Evolutionary conservation across 2,329 filamentous ascomycete species (phyloP).

Genomic region (Curvularia sp.): DNA sequence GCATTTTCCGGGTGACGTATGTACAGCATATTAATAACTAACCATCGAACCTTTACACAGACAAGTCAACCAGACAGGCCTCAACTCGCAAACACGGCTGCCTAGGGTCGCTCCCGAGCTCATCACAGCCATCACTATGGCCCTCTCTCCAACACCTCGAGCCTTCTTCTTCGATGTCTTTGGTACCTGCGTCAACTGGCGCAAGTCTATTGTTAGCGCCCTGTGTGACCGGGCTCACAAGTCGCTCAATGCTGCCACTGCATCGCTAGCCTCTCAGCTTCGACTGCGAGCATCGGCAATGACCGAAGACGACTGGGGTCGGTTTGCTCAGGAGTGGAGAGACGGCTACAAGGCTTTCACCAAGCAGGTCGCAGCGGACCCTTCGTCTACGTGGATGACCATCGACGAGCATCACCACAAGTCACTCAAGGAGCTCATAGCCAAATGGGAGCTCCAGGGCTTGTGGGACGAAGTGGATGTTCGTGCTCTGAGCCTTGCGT

Average conservation of each 20-base stretch:
- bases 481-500: slow-evolving; percentile 62
- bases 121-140: slow-evolving; percentile 32
- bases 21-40: slow-evolving; percentile 3
- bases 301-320: slow-evolving; percentile 65
- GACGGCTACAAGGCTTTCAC: slow-evolving; percentile 70
- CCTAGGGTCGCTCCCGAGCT: neutral
- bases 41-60: neutral
- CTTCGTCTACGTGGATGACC: slow-evolving; percentile 64
- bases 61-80: neutral
- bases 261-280: slow-evolving; percentile 57
- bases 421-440: slow-evolving; percentile 66
- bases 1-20: slow-evolving; percentile 1
- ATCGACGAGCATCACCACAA: slow-evolving; percentile 75
- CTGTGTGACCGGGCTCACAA: slow-evolving; percentile 60
- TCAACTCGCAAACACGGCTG: neutral
- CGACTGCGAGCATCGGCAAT: slow-evolving; percentile 60
- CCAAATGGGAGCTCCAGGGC: slow-evolving; percentile 61
- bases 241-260: slow-evolving; percentile 57
- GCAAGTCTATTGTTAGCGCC: slow-evolving; percentile 67
- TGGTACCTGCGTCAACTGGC: slow-evolving; percentile 83
- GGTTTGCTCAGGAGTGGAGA: slow-evolving; percentile 75
- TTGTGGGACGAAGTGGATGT: slow-evolving; percentile 62
- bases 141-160: slow-evolving; percentile 51
- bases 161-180: slow-evolving; percentile 79
- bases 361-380: slow-evolving; percentile 57